Base-by-base conservation (phyloP, 140 eudicot species). In the Stevia rebaudiana region DNA sequence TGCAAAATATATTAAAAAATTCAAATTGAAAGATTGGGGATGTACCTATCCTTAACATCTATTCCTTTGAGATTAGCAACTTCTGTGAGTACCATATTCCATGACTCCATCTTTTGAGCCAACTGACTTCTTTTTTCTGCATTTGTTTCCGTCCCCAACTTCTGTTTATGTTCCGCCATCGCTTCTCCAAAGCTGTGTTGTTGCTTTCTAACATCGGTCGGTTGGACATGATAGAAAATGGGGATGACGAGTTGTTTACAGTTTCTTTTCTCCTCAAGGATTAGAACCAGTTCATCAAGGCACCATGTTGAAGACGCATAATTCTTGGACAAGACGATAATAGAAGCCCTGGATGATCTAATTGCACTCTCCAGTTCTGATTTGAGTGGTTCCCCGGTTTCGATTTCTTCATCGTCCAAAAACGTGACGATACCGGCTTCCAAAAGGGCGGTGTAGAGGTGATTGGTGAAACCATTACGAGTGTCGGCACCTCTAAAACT, bases 401-500 rank as follows among this genome's bases (percentile, higher is more conserved):
- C 22, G 21, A 61, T 61, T 23, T 39, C 67, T 6, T 61, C 53
- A 22, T 23, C 39, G n/a, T 61, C 67, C 52, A 39, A 11, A 61
- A 61, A 39, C 2, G 52, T 41, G 11, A 21, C 8, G 13, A 61
- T 13, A 8, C n/a, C 16, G 8, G 67, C 67, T 21, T 42, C 67
- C 37, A 11, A 4, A 42, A 62, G 67, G n/a, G 67, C 53, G 3
- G 23, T 24, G 40, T 62, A 15, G 10, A 41, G 68, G 68, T 41
- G 68, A 62, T 62, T 19, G 21, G 40, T n/a, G 67, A 61, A 61
- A 2, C 39, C n/a, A 23, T 18, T 8, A 61, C 67, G 67, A 8
- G 67, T 61, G 11, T 62, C 68, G 23, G 23, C 23, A 22, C 68
- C 68, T 42, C 54, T 43, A 41, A 62, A 62, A 62, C 53, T 62